Conservation (phyloP, 495 filamentous ascomycete species). For the Wilcoxina mikolae region DNA sequence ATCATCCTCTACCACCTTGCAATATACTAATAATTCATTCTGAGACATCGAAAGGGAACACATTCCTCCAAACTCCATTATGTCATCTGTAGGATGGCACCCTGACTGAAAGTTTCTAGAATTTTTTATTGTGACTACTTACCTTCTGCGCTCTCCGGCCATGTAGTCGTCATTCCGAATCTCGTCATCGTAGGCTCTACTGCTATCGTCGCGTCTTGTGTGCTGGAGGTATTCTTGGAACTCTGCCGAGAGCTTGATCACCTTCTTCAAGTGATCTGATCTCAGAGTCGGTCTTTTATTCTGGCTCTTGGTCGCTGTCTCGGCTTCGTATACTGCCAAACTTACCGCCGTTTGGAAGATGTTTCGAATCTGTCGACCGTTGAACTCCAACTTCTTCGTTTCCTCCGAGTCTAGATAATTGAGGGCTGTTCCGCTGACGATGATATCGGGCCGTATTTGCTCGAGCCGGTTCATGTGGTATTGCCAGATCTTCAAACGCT, state of each 20-base stretch:
- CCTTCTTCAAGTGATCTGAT: constrained; percentile 7
- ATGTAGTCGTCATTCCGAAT: too few relatives aligned
- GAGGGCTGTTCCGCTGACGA: background rate
- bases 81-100: too few relatives aligned
- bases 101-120: too few relatives aligned
- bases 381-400: background rate
- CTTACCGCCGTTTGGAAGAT: constrained; percentile 16
- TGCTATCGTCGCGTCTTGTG: too few relatives aligned
- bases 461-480: constrained; percentile 7
- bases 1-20: too few relatives aligned
- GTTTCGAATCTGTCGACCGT: constrained; percentile 21
- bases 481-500: constrained; percentile 6
- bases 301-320: background rate
- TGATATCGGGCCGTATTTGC: background rate
- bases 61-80: too few relatives aligned
- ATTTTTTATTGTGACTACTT: too few relatives aligned
- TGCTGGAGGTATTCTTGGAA: constrained; percentile 6
- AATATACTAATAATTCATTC: too few relatives aligned
- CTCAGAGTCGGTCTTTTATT: background rate
- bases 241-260: constrained; percentile 3
- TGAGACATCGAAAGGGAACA: too few relatives aligned
- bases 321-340: constrained; percentile 7
- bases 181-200: too few relatives aligned
- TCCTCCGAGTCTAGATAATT: constrained; percentile 5
- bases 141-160: too few relatives aligned